Base-by-base conservation (phyloP, 148 eudicot genomes). In the Fagopyrum tataricum region DNA sequence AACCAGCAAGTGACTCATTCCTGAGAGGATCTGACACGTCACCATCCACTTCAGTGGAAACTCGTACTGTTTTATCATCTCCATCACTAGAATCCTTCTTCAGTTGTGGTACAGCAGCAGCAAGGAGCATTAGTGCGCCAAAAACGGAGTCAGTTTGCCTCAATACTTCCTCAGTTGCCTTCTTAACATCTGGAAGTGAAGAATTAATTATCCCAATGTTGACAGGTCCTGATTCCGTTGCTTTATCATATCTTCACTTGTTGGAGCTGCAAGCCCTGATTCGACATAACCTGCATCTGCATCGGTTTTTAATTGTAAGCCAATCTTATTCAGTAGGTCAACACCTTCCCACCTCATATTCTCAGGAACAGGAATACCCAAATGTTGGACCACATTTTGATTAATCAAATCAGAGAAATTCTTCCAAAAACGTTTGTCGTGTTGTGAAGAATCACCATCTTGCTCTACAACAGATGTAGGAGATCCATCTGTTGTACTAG, bases 251-350 rank as follows among this genome's bases (percentile, higher is more conserved):
- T 77, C 81, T 74, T 79, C 74, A 73, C 71, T 71, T 66, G 81
- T 68, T 40, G 96, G 88, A 64, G 87, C 85, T 74, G 97, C 98
- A 82, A 95, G 96, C 77, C 98, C 98, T 37, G 96, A 88, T 79
- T 95, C 94, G 51, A 95, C 76, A 88, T 91, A 95, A 59, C 78
- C 74, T 68, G 90, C 92, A 73, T 95, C 98, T 58, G 98, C 98
- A 76, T 43, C 82, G 75, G 79, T 79, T 42, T 75, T 79, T 46
- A 90, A 88, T 66, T 90, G 87, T 74, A 80, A 73, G 69, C 96
- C 98, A 71, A 90, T 83, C 51, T 74, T 88, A 70, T 87, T 82
- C 76, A 95, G 81, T 42, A 90, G 68, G 69, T 91, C 97, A 76
- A 95, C 82, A 24, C 84, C 90, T 79, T 91, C 98, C 98, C 98